Evolutionary conservation across 306 rosid genomes (phyloP).

Genomic region (Acacia crassicarpa): DNA sequence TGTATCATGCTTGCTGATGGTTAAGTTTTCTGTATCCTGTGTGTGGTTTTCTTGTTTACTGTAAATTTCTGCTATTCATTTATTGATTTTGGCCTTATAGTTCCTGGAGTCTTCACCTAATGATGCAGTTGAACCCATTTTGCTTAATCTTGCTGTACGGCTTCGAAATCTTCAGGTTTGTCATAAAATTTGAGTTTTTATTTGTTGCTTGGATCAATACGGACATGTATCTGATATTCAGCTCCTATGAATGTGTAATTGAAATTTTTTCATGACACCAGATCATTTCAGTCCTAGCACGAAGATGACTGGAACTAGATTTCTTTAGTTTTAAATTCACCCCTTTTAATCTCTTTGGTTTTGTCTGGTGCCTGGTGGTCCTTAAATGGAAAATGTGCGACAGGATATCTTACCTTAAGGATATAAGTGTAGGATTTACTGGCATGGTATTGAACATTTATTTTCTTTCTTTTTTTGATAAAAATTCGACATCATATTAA

Average conservation of each 20-base stretch:
- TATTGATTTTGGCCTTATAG: conserved; percentile 43
- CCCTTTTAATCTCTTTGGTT: not conserved
- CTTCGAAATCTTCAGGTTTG: conserved; percentile 91
- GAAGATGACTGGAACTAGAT: not conserved
- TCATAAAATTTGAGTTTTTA: conserved; percentile 7
- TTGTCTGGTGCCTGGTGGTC: not conserved
- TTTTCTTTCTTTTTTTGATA: too few species aligned
- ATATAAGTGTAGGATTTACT: not conserved
- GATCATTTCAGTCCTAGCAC: not conserved
- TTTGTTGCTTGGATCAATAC: conserved; percentile 9
- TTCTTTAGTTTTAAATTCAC: not conserved
- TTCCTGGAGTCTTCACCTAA: conserved; percentile 78
- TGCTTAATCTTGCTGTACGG: conserved; percentile 78
- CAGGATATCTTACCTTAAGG: not conserved
- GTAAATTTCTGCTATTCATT: conserved; percentile 30
- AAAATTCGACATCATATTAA: not conserved
- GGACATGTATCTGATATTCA: conserved; percentile 3
- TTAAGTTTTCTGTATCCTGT: conserved; percentile 35
- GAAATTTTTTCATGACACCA: not conserved
- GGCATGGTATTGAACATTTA: not conserved
- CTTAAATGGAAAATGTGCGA: not conserved
- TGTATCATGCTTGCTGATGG: conserved; percentile 87
- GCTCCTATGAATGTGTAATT: not conserved
- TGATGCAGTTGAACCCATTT: conserved; percentile 86
- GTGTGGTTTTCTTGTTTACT: conserved; percentile 11